Percentiles rank a stretch among this genome's conserved stretches.
These are phyloP conservation scores for Chlorophyllum brunneum DNA, from an alignment of 768 basidiomycete genomes.

Conservation along the genomic window DNA sequence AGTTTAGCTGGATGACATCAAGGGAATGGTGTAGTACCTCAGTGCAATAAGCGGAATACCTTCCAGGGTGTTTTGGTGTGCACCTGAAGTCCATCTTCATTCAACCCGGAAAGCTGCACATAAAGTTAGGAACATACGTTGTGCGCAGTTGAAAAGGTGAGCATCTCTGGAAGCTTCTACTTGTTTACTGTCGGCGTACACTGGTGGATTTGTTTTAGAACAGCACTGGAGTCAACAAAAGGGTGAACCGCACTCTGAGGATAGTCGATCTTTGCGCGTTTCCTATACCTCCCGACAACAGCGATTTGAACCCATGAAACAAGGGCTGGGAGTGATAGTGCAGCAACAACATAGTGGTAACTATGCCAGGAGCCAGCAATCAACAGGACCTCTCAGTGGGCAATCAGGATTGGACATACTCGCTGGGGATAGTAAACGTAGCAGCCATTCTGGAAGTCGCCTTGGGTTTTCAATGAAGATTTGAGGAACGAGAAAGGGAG, in stretches of 20 bases:
- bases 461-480: too few species aligned
- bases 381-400: too few species aligned
- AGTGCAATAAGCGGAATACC: conserved; percentile 38
- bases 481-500: too few species aligned
- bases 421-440: conserved; percentile 1
- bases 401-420: neutral
- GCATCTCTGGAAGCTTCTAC: conserved; percentile 9
- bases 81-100: conserved; percentile 40
- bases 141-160: conserved; percentile 13
- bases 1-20: neutral
- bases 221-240: neutral
- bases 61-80: conserved; percentile 66
- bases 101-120: neutral
- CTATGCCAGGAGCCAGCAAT: too few species aligned
- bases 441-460: neutral
- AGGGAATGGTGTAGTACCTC: conserved; percentile 28
- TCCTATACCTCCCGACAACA: conserved; percentile 33
- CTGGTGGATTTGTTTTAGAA: conserved; percentile 26
- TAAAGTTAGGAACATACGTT: conserved; percentile 17
- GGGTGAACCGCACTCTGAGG: conserved; percentile 51
- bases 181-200: conserved; percentile 19
- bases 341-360: conserved; percentile 52
- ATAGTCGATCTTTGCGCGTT: conserved; percentile 52
- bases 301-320: conserved; percentile 41
- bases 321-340: conserved; percentile 48